Base-by-base conservation (phyloP, 2,329 filamentous ascomycete genomes). In the Fusarium nelsonii region DNA sequence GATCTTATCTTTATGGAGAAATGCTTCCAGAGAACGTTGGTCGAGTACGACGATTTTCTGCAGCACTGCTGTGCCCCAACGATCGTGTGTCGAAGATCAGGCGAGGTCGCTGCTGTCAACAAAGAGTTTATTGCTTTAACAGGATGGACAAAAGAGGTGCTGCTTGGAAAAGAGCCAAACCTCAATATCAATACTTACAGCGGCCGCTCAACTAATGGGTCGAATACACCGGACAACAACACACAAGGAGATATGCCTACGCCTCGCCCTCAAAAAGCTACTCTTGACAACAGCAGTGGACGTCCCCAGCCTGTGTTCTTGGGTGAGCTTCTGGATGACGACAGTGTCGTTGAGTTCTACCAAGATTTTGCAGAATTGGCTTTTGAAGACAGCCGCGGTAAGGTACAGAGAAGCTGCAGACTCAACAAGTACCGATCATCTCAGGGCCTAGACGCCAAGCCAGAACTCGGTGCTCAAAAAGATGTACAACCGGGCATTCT, bases 1-100 rank as follows among this genome's bases (percentile, higher is more conserved):
- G 96, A 99, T 78, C 84, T 98, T 30, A 90, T 99, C 23, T 97
- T 98, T 78, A 97, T 97, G 92, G 96, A 99, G 79, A 97, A 97
- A 81, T 97, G 92, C 75, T 93, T 98, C 76, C 96, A 99, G 79
- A 89, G 96, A 37, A 97, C 93, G 0, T 84, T 98, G 12, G 93
- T 94, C 75, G 94, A 97, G 77, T 97, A 97, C 74, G 93, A 98
- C 76, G 93, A 97, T 69, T 96, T 97, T 71, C 92, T 97, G 83
- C 90, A 92, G 59, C 90, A 93, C 68, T 93, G 91, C 64, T 93
- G 93, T 39, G 97, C 94, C 6, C 96, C 96, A 0, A 97, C 94
- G 1, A 89, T 99, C 60, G 93, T 98, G 28, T 97, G 93, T 75
- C 90, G 96, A 48, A 89, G 96, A 48, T 97, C 94, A 0, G 96